Percentiles rank a stretch among this genome's conserved stretches.
Conservation (phyloP, 495 filamentous ascomycete species). For the Apiosordaria backusii region DNA sequence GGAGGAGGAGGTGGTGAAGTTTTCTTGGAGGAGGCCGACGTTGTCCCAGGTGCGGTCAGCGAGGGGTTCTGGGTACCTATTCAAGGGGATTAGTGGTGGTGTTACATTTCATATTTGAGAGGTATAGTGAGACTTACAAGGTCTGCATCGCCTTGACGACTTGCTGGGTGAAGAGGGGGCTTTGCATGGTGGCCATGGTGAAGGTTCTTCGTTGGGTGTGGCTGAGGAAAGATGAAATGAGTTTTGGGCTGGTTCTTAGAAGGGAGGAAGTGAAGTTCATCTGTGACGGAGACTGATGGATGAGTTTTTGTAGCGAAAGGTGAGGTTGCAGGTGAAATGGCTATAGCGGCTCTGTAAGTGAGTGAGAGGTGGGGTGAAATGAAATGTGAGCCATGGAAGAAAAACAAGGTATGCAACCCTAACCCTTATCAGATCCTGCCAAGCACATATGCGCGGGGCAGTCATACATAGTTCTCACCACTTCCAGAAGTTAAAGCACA, state of each 20-base stretch:
- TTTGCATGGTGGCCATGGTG: slow-evolving; percentile 25
- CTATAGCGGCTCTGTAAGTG: not conserved
- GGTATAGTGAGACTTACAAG: slow-evolving; percentile 56
- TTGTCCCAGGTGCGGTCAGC: slow-evolving; percentile 94
- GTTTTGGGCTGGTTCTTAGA: not conserved
- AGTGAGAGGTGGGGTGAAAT: not conserved
- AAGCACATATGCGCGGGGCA: slow-evolving; percentile 16
- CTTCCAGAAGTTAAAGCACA: slow-evolving; percentile 8
- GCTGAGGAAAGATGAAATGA: slow-evolving; percentile 2
- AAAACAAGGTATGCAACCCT: slow-evolving; percentile 4
- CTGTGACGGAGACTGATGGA: slow-evolving; percentile 7
- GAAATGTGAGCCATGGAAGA: not conserved
- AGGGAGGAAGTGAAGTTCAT: slow-evolving; percentile 13
- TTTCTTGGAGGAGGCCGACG: slow-evolving; percentile 47
- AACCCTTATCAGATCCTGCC: slow-evolving; percentile 12
- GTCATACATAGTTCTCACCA: slow-evolving; percentile 3
- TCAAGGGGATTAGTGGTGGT: slow-evolving; percentile 2
- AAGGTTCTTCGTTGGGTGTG: not conserved
- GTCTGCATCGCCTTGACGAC: slow-evolving; percentile 78
- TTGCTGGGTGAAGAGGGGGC: slow-evolving; percentile 63
- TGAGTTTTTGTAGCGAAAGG: not conserved
- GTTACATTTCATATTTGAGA: not conserved
- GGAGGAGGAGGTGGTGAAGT: slow-evolving; percentile 20
- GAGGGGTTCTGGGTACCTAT: slow-evolving; percentile 83
- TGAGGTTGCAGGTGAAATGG: not conserved